Evolutionary conservation across 768 basidiomycete genomes (phyloP).

Genomic region (Xerocomellus intermedius): DNA sequence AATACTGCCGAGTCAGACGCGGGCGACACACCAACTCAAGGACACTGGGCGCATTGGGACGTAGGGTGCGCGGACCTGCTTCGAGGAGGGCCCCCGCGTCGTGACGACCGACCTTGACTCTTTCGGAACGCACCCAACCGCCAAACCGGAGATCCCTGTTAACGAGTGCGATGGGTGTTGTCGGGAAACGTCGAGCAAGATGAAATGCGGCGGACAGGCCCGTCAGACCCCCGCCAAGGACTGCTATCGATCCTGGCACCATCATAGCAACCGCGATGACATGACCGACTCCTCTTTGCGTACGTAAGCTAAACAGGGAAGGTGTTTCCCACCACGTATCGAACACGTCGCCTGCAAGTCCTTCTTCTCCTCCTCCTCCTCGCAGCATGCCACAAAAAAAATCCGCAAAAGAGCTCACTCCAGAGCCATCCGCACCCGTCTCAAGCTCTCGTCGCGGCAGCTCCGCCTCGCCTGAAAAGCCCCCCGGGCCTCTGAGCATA

Average conservation of each 20-base stretch:
- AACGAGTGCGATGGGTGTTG: slow-evolving; percentile 58
- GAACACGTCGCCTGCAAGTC: slow-evolving; percentile 22
- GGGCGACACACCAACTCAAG: slow-evolving; percentile 68
- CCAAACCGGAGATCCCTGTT: slow-evolving; percentile 67
- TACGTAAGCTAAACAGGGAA: slow-evolving; percentile 2
- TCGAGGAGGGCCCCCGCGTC: slow-evolving; percentile 63
- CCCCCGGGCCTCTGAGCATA: slow-evolving; percentile 54
- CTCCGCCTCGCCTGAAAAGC: slow-evolving; percentile 35
- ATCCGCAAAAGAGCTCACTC: slow-evolving; percentile 8
- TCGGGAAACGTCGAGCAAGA: slow-evolving; percentile 64
- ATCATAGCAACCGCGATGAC: no score
- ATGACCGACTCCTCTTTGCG: no score
- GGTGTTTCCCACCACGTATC: slow-evolving; percentile 16
- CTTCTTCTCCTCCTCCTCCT: background rate
- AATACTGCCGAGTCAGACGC: slow-evolving; percentile 1
- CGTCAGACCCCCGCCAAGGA: slow-evolving; percentile 79
- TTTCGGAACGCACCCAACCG: slow-evolving; percentile 81
- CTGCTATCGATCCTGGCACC: slow-evolving; percentile 45
- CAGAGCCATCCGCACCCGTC: slow-evolving; percentile 11
- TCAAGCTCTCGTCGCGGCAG: slow-evolving; percentile 28
- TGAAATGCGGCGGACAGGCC: slow-evolving; percentile 83
- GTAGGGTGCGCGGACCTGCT: slow-evolving; percentile 81
- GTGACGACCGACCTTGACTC: slow-evolving; percentile 36
- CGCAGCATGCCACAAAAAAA: slow-evolving; percentile 23
- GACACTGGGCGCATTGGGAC: slow-evolving; percentile 71